These are phyloP conservation scores for Hyphopichia pseudoburtonii DNA, from an alignment of 1,139 yeast genomes.

Conservation along the genomic window DNA sequence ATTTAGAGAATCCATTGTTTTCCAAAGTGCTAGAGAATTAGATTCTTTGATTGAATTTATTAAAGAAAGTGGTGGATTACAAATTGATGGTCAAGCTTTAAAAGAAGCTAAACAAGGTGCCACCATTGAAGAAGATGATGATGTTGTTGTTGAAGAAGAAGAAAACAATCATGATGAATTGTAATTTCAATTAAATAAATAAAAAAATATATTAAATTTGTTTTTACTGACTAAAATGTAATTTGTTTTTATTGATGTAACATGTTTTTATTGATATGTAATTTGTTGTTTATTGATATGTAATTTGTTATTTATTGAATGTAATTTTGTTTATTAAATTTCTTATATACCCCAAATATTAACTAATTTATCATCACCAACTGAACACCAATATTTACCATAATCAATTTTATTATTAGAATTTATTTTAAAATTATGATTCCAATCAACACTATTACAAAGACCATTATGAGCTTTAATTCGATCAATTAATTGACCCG, in stretches of 20 bases:
- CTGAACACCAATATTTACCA: slow-evolving; percentile 70
- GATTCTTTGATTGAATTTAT: slow-evolving; percentile 72
- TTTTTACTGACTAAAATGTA: too few species aligned
- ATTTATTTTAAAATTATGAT: slow-evolving; percentile 24
- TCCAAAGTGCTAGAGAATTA: slow-evolving; percentile 71
- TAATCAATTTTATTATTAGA: slow-evolving; percentile 25
- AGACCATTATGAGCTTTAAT: slow-evolving; percentile 63
- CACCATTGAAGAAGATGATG: slow-evolving; percentile 28
- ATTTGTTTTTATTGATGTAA: too few species aligned
- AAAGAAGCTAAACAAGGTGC: slow-evolving; percentile 29
- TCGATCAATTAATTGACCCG: slow-evolving; percentile 66
- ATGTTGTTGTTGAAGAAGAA: slow-evolving; percentile 20
- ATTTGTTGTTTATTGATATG: too few species aligned
- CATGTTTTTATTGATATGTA: too few species aligned
- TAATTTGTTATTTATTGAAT: too few species aligned
- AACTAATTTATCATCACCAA: slow-evolving; percentile 76
- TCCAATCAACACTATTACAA: slow-evolving; percentile 81
- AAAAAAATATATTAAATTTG: background rate
- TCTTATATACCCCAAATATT: slow-evolving; percentile 54
- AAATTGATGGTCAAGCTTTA: slow-evolving; percentile 49
- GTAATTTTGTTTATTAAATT: too few species aligned
- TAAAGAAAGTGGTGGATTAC: slow-evolving; percentile 59
- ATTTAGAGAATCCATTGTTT: slow-evolving; percentile 63
- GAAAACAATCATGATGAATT: slow-evolving; percentile 46
- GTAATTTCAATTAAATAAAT: slow-evolving; percentile 15